A percentile compares a stretch with the other conserved stretches of the same genome.
phyloP scores from a whole-genome alignment of 2,329 filamentous ascomycete genomes.

The Pseudomassariella vexata region DNA sequence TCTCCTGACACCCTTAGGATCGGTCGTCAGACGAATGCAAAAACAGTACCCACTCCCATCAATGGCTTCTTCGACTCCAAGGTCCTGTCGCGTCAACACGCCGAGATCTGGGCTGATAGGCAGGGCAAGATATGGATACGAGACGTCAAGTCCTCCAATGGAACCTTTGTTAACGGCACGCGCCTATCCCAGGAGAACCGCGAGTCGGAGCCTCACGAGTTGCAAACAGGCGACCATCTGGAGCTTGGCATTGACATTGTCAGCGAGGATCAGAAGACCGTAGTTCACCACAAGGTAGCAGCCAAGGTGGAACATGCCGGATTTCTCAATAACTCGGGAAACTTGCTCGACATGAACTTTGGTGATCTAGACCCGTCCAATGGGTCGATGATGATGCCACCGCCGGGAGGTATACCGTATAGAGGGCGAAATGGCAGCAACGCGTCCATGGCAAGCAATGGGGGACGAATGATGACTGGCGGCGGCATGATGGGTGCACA shows the following conservation, averaged over 20 bases:
- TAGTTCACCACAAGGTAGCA: conserved; percentile 97
- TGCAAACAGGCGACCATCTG: conserved; percentile 84
- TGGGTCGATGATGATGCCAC: conserved; percentile 64
- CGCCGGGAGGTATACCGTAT: conserved; percentile 62
- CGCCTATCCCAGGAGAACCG: conserved; percentile 89
- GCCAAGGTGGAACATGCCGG: conserved; percentile 95
- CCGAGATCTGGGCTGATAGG: conserved; percentile 81
- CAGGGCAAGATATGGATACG: conserved; percentile 92
- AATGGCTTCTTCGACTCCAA: conserved; percentile 99
- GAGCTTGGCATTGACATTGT: conserved; percentile 98
- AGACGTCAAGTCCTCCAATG: conserved; percentile 97
- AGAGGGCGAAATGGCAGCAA: conserved; percentile 66
- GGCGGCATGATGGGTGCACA: conserved; percentile 43
- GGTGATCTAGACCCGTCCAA: conserved; percentile 83
- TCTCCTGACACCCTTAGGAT: conserved; percentile 92
- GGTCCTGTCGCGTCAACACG: conserved; percentile 91
- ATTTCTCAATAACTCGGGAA: conserved; percentile 67
- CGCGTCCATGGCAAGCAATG: conserved; percentile 55
- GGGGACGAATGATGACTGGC: conserved; percentile 53
- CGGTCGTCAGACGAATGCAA: conserved; percentile 93
- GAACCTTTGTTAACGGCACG: conserved; percentile 93
- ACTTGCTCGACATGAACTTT: conserved; percentile 83
- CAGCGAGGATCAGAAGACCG: conserved; percentile 95
- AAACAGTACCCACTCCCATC: conserved; percentile 81
- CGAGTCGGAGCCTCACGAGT: conserved; percentile 91